phyloP scores from a whole-genome alignment of 2,329 filamentous ascomycete genomes.

The Arthrinium phaeospermum region DNA sequence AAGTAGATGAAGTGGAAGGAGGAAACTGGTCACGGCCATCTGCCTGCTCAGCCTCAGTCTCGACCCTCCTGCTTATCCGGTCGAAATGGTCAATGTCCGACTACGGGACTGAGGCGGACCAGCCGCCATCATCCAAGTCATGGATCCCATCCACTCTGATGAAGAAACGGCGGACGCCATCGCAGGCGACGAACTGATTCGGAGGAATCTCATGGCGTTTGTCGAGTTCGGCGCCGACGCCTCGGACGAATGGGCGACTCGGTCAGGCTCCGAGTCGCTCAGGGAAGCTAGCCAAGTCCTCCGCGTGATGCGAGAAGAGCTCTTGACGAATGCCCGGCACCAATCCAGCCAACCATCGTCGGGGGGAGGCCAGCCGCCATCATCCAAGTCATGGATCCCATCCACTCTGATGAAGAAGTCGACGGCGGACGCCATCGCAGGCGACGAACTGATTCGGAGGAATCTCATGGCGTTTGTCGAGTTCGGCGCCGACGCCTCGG shows the following conservation, averaged over 20 bases:
- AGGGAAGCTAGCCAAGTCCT: not conserved
- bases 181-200: not conserved
- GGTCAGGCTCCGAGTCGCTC: not conserved
- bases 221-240: conserved; percentile 11
- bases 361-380: no score
- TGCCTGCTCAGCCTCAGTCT: not conserved
- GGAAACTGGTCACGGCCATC: not conserved
- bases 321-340: not conserved
- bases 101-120: not conserved
- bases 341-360: not conserved
- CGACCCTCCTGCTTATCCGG: not conserved
- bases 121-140: no score
- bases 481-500: not conserved
- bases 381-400: not conserved
- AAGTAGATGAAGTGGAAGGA: not conserved
- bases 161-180: conserved; percentile 9
- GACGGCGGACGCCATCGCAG: not conserved
- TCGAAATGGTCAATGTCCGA: not conserved
- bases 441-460: not conserved
- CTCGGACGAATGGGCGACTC: not conserved
- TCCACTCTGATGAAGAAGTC: conserved; percentile 4
- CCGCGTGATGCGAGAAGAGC: not conserved
- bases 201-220: not conserved
- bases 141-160: not conserved
- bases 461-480: conserved; percentile 12